Base-by-base conservation (phyloP, 257 asterid species). In the Solanum habrochaites region DNA sequence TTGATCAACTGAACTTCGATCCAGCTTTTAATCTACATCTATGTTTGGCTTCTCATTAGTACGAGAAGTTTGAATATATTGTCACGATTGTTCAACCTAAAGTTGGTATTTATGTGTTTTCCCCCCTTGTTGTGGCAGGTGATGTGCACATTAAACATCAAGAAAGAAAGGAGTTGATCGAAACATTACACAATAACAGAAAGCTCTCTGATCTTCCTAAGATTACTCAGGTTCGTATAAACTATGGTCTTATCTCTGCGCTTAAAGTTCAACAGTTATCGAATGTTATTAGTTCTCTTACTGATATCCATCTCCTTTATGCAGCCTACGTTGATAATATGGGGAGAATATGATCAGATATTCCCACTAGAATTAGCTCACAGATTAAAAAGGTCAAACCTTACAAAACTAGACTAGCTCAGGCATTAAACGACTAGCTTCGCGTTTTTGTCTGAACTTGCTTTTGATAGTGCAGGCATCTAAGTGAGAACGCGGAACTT, bases 271-370 rank as follows among this genome's bases (percentile, higher is more conserved):
- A 81, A 20, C 39, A 29, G 6, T 16, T 16, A 29, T 20, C 2
- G 69, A 1, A 5, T 81, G 69, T 20, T 32, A 49, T 29, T 78
- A 67, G 6, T 89, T 82, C 25, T 90, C 11, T 85, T 88, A 83
- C 66, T 11, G 71, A n/a, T n/a, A 11, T n/a, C 0, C 16, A 10
- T 2, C 43, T 49, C 77, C 66, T 43, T 77, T 23, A 32, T 89
- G 91, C 81, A 95, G 98, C 94, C 97, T 6, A 93, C 98, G 2
- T 83, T 92, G 89, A 94, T 95, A 40, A 87, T 94, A 52, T 95
- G 98, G 98, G 98, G 97, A 62, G 98, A 94, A 75, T 86, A 95
- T 39, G 98, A 95, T 90, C 93, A 91, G 87, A 29, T 95, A 83
- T 94, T 95, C 89, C 98, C 98, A 6, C 81, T 93, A 27, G 98